Evolutionary conservation across 768 basidiomycete genomes (phyloP), one percentile per base, ranked within the genome.

Genomic region (Tephrocybe sp.): DNA sequence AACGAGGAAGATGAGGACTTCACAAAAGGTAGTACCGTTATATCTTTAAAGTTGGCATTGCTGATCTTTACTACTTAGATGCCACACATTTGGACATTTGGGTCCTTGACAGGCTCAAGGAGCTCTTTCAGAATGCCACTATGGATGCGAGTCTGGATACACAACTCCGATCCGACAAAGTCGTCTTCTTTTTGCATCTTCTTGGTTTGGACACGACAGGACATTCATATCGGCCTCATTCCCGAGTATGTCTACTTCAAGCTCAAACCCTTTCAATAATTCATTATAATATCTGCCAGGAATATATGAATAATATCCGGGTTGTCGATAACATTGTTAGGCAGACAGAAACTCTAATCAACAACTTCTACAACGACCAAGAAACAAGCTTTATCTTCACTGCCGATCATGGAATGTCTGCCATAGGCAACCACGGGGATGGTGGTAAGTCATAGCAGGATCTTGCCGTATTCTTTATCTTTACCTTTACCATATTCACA

Each of bases 371-470:
- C 58, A 58, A 69, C 26, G 86, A 89, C 50, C 69, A 81, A 18
- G 79, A 86, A 47, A 92, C 89, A 0, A 80, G 79, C 51, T 92
- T 77, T 60, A 67, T 93, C 26, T 93, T 91, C 63, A 93, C 88
- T 2, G 89, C 92, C 0, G 92, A 94, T 64, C 92, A 94, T 61
- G 92, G 92, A 8, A 94, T 94, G 92, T 89, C 87, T 4, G 79
- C 74, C 26, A 86, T 91, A 46, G 92, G 92, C 11, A 93, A 92
- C 60, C 92, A 94, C 51, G 92, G 92, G 4, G 92, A 94, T 53
- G 92, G 92, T 30, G 84, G 89, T 87, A 60, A 62, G 72, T 64
- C 44, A 36, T 42, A 9, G 47, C 28, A 51, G 30, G 24, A 21
- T 42, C 26, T 2, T 37, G 36, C 16, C 5, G 6, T 21, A 19